phyloP scores from a whole-genome alignment of 2,329 filamentous ascomycete species.

The Diaporthe eres region DNA sequence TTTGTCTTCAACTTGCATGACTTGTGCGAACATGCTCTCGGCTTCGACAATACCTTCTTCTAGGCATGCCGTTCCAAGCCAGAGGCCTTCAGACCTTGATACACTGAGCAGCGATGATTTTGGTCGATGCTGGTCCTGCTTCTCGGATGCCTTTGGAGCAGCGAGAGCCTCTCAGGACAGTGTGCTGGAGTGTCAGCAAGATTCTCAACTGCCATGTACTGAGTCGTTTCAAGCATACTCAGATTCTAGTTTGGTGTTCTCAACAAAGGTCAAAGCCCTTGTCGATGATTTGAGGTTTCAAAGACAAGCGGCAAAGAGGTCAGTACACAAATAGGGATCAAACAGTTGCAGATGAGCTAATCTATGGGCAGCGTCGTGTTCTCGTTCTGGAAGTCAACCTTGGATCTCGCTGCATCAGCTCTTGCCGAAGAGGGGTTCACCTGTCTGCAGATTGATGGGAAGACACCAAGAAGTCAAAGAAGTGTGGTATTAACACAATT shows the following conservation, averaged over 20 bases:
- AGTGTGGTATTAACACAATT: not conserved
- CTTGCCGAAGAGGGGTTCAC: not conserved
- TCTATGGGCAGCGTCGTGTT: constrained; percentile 14
- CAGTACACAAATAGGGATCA: not conserved
- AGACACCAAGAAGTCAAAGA: not conserved
- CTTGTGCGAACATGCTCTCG: not conserved
- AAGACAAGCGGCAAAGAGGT: not conserved
- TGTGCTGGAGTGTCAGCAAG: rapidly evolving
- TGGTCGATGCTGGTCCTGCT: not conserved
- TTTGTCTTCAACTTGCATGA: not conserved
- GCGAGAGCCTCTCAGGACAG: not conserved
- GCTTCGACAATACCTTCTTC: not conserved
- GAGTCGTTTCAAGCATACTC: not conserved
- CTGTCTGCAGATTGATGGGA: constrained; percentile 13
- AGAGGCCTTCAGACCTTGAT: not conserved
- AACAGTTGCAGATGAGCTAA: too few species aligned
- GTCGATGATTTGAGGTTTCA: not conserved
- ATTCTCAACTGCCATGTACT: not conserved
- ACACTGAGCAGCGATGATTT: not conserved
- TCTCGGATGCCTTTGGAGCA: not conserved
- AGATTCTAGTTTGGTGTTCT: not conserved
- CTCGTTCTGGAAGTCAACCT: constrained; percentile 26
- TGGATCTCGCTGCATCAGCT: constrained; percentile 21
- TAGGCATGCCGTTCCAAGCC: too few species aligned
- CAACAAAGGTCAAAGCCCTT: constrained; percentile 15